phyloP scores from a whole-genome alignment of 1,139 yeast species.

The Candida anutae region DNA sequence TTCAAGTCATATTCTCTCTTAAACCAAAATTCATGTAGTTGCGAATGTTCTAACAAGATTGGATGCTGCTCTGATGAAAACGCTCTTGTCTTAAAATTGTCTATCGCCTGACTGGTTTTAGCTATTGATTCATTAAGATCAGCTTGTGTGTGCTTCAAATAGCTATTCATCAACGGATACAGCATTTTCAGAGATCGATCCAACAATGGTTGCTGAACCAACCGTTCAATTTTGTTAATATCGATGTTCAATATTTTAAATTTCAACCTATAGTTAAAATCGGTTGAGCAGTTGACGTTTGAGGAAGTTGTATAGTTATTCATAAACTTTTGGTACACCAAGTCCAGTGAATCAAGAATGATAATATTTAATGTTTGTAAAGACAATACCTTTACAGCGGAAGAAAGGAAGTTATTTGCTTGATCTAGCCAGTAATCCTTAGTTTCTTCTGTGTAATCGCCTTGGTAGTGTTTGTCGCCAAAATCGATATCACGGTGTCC shows the following conservation, averaged over 20 bases:
- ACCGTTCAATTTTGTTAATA: background rate
- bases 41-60: slow-evolving; percentile 8
- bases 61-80: slow-evolving; percentile 5
- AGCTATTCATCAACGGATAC: slow-evolving; percentile 2
- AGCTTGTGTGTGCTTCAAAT: slow-evolving; percentile 2
- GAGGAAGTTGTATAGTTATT: background rate
- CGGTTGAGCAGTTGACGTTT: slow-evolving; percentile 4
- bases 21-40: slow-evolving; percentile 44
- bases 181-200: too few species aligned
- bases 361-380: slow-evolving; percentile 19
- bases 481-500: slow-evolving; percentile 24
- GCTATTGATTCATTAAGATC: slow-evolving; percentile 4
- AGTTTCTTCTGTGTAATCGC: slow-evolving; percentile 12
- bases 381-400: slow-evolving; percentile 17
- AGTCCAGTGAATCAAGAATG: slow-evolving; percentile 1
- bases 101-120: slow-evolving; percentile 1
- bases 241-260: slow-evolving; percentile 10
- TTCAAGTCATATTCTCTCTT: slow-evolving; percentile 18
- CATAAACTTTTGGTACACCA: background rate
- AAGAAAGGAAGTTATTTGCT: slow-evolving; percentile 23
- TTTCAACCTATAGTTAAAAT: slow-evolving; percentile 13
- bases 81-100: slow-evolving; percentile 2
- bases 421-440: slow-evolving; percentile 29
- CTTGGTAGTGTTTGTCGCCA: slow-evolving; percentile 12
- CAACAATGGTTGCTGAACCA: slow-evolving; percentile 4